These are phyloP conservation scores for Metschnikowia vanudenii DNA, from an alignment of 805 yeast species.

Conservation along the genomic window DNA sequence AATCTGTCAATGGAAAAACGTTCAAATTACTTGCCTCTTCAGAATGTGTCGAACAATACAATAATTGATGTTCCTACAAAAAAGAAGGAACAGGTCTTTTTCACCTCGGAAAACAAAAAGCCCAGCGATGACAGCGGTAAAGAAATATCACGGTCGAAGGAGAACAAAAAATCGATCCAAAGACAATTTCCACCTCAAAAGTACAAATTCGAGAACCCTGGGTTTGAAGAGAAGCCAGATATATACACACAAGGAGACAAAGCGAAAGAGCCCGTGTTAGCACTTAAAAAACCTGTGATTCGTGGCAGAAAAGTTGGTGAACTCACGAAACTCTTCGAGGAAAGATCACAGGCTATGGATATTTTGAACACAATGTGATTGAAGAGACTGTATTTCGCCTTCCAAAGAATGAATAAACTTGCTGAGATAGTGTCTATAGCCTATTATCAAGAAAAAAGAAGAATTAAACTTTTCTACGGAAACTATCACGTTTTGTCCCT, in stretches of 20 bases:
- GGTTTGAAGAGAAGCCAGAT: not conserved
- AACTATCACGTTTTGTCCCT: not conserved
- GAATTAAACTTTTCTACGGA: not conserved
- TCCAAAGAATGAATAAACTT: no score
- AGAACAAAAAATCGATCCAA: slow-evolving; percentile 12
- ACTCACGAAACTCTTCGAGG: slow-evolving; percentile 63
- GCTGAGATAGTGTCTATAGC: no score
- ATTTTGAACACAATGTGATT: slow-evolving; percentile 20
- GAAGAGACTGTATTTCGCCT: not conserved
- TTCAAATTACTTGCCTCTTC: not conserved
- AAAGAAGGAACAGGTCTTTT: not conserved
- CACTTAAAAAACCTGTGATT: slow-evolving; percentile 40
- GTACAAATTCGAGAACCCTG: slow-evolving; percentile 25
- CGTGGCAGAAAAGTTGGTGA: slow-evolving; percentile 60
- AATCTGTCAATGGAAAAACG: not conserved
- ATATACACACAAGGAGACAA: not conserved
- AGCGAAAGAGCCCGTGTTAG: not conserved
- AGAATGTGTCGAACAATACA: not conserved
- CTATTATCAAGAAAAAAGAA: no score
- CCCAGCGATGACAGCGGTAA: not conserved
- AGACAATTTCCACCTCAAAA: slow-evolving; percentile 40
- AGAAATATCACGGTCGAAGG: not conserved
- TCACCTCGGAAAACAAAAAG: not conserved
- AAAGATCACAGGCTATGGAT: slow-evolving; percentile 46
- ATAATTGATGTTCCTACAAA: not conserved